Percentiles rank a stretch among this genome's conserved stretches.
Conservation (phyloP, 495 filamentous ascomycete genomes). For the Talaromyces borbonicus region DNA sequence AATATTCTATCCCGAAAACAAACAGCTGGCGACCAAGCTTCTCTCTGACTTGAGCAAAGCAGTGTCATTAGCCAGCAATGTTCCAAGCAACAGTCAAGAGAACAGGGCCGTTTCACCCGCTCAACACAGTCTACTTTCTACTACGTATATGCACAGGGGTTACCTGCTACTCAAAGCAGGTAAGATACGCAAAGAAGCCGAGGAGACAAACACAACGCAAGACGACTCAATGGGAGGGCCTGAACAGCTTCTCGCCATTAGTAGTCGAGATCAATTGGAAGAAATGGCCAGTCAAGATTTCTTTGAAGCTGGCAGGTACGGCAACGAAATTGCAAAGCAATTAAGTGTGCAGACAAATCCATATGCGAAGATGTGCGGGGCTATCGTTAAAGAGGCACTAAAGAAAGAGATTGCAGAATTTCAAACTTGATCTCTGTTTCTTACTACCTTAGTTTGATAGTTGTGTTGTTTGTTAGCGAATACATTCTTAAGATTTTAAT, state of each 20-base stretch:
- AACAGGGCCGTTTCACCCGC: slow-evolving; percentile 45
- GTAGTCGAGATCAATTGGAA: slow-evolving; percentile 49
- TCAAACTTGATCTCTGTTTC: slow-evolving; percentile 5
- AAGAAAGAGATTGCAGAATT: slow-evolving; percentile 51
- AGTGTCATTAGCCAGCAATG: slow-evolving; percentile 55
- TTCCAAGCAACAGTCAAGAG: slow-evolving; percentile 19
- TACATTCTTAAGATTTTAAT: neutral
- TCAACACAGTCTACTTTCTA: slow-evolving; percentile 53
- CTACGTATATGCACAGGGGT: slow-evolving; percentile 68
- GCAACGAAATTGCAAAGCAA: slow-evolving; percentile 65
- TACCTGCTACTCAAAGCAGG: slow-evolving; percentile 58
- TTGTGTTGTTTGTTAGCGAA: neutral
- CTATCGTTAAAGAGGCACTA: slow-evolving; percentile 79
- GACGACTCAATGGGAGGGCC: slow-evolving; percentile 3
- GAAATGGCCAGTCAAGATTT: slow-evolving; percentile 67
- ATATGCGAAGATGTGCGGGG: slow-evolving; percentile 79
- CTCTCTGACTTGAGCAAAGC: slow-evolving; percentile 55
- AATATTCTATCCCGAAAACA: slow-evolving; percentile 15
- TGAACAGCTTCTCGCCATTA: slow-evolving; percentile 12
- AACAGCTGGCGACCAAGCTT: slow-evolving; percentile 23
- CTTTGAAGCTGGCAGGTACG: slow-evolving; percentile 63
- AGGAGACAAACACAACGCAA: neutral
- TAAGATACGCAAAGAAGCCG: slow-evolving; percentile 29
- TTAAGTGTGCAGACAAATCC: slow-evolving; percentile 77
- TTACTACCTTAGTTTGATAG: slow-evolving; percentile 4